A percentile compares a stretch with the other conserved stretches of the same genome.
These are phyloP conservation scores for Coemansia nantahalensis DNA, from an alignment of 192 early-diverging fungal species.

Conservation along the genomic window DNA sequence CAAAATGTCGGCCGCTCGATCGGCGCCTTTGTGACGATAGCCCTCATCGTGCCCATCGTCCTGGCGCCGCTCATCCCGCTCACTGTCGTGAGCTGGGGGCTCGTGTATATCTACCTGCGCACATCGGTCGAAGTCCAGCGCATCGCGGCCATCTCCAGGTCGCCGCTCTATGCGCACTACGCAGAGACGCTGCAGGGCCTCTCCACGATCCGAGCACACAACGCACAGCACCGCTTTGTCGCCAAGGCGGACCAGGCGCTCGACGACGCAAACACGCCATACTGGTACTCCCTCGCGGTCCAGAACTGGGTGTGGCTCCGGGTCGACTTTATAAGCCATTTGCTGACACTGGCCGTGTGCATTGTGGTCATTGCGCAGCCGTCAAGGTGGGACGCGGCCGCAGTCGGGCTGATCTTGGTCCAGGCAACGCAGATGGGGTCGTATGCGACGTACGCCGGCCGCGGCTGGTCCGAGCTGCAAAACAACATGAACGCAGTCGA, in stretches of 20 bases:
- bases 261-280: constrained; percentile 40
- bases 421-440: constrained; percentile 48
- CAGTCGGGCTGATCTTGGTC: constrained; percentile 40
- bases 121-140: constrained; percentile 86
- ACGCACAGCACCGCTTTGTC: constrained; percentile 27
- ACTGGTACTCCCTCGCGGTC: constrained; percentile 35
- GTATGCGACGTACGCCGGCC: constrained; percentile 38
- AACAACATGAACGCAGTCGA: constrained; percentile 53
- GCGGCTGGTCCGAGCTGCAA: constrained; percentile 52
- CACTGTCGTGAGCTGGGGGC: constrained; percentile 67
- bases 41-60: constrained; percentile 65
- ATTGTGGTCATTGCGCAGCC: constrained; percentile 35
- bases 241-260: constrained; percentile 11
- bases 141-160: constrained; percentile 79
- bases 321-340: constrained; percentile 29
- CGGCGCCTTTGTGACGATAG: constrained; percentile 43
- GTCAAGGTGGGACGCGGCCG: constrained; percentile 37
- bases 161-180: constrained; percentile 82
- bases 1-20: constrained; percentile 44
- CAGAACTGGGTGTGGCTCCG: constrained; percentile 49
- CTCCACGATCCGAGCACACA: constrained; percentile 85
- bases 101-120: constrained; percentile 73
- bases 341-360: constrained; percentile 30
- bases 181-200: constrained; percentile 76
- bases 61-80: constrained; percentile 70